Conservation (phyloP, 257 asterid genomes). For the Przewalskia tangutica region DNA sequence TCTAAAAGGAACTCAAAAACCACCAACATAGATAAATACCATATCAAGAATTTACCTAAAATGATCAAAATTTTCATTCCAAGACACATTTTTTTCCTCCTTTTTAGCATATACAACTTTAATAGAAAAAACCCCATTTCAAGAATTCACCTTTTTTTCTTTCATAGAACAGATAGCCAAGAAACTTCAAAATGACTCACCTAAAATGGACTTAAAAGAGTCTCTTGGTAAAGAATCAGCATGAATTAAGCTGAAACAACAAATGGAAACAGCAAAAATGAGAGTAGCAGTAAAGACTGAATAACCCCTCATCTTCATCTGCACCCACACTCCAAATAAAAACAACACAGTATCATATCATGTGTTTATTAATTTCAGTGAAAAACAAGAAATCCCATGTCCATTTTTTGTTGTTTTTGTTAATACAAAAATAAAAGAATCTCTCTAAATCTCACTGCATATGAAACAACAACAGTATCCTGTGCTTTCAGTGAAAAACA, state of each 20-base stretch:
- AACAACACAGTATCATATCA: constrained; percentile 5
- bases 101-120: not conserved
- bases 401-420: not conserved
- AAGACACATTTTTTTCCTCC: not conserved
- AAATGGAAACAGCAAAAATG: constrained; percentile 25
- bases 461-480: constrained; percentile 16
- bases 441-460: constrained; percentile 1
- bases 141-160: not conserved
- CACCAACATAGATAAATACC: no score
- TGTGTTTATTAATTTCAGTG: not conserved
- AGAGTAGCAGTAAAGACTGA: constrained; percentile 14
- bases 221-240: constrained; percentile 39
- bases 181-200: constrained; percentile 18
- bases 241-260: constrained; percentile 22
- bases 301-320: constrained; percentile 28
- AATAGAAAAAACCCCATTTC: not conserved
- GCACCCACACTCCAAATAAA: constrained; percentile 14
- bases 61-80: no score
- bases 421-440: constrained; percentile 16
- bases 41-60: no score
- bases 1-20: no score
- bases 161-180: not conserved
- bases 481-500: constrained; percentile 5
- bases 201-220: constrained; percentile 43
- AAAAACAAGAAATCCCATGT: not conserved